Evolutionary conservation across 257 asterid genomes (phyloP), one percentile per base, ranked within the genome.

Genomic region (Solanum sparsipilum): DNA sequence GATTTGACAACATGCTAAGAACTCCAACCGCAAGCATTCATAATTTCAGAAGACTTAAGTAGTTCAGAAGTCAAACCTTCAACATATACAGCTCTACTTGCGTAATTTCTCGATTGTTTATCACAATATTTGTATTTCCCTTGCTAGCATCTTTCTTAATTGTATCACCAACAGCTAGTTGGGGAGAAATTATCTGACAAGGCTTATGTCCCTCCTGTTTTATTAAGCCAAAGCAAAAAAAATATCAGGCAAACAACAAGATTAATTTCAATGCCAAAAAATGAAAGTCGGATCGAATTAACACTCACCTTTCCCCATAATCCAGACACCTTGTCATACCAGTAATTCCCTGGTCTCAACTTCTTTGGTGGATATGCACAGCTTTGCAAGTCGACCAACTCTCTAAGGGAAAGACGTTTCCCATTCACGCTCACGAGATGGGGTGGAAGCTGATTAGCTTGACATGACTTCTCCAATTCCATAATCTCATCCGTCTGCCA

Each of bases 321-420:
- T 85, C 99, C 99, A 18, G 98, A 90, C 20, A 92, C 94, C 89
- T 92, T 95, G 87, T 97, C 99, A 52, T 97, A 97, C 99, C 99
- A 97, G 87, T 96, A 97, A 9, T 60, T 90, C 74, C 99, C 99
- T 6, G 99, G 99, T 89, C 84, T 93, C 73, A 97, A 91, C 90
- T 93, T 97, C 92, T 94, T 96, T 2, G 99, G 99, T 83, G 99
- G 99, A 85, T 92, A 90, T 23, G 76, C 65, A 90, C 98, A 97
- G 90, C 89, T 93, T 81, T 92, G 97, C 91, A 97, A 88, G 65
- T 71, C 71, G 81, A 91, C 87, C 88, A 95, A 87, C 90, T 96
- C 99, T 41, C 90, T 90, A 5, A 91, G 74, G 23, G 96, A 90
- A 88, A 97, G 89, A 78, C 88, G 52, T 91, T 90, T 90, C 29